Conservation (phyloP, 805 yeast species). For the Tetrapisispora phaffii region DNA sequence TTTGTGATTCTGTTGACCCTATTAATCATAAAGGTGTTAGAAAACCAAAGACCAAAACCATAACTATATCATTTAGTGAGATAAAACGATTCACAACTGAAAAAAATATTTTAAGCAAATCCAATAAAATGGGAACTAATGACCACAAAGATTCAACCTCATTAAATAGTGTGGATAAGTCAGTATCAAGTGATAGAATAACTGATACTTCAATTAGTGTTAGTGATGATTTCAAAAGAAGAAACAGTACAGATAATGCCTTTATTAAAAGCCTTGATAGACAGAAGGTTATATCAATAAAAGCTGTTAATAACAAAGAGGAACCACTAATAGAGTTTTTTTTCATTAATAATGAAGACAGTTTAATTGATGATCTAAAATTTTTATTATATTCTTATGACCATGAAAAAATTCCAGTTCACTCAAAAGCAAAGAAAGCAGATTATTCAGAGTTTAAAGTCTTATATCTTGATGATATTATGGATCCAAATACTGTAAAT, state of each 20-base stretch:
- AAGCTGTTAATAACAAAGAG: not conserved
- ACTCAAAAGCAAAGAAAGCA: not conserved
- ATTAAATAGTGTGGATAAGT: not conserved
- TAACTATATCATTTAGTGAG: conserved; percentile 41
- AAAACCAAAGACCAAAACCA: conserved; percentile 15
- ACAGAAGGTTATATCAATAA: conserved; percentile 36
- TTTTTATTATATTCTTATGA: not conserved
- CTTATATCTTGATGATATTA: not conserved
- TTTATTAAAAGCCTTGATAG: conserved; percentile 55
- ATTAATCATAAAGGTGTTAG: not conserved
- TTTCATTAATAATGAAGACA: conserved; percentile 1
- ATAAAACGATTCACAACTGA: conserved; percentile 42
- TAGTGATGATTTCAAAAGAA: not conserved
- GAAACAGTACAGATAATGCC: not conserved
- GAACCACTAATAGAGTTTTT: not conserved
- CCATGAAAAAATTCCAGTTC: not conserved
- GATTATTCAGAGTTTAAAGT: not conserved
- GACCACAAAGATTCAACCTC: not conserved
- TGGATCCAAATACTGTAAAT: not conserved
- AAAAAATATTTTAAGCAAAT: conserved; percentile 17
- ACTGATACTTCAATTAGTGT: not conserved
- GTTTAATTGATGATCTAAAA: not conserved
- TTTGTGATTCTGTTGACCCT: conserved; percentile 4
- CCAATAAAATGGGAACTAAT: not conserved
- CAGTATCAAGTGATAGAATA: not conserved